Evolutionary conservation across 352 stramenopile genomes (phyloP).

Genomic region (Phytophthora citrophthora): DNA sequence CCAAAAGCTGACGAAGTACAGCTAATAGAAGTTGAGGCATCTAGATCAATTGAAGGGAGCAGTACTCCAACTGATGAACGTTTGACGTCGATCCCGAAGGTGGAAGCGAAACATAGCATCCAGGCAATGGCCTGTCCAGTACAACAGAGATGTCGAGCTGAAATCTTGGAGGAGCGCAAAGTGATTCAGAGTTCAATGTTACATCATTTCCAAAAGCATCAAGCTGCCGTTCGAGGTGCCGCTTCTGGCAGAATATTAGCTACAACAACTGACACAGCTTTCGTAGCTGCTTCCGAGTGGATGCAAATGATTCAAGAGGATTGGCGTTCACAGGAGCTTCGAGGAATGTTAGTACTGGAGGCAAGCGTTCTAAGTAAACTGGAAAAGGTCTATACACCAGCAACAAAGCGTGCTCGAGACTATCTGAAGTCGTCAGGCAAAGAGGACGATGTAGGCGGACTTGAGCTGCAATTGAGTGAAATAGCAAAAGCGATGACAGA

Average conservation of each 20-base stretch:
- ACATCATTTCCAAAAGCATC: constrained; percentile 54
- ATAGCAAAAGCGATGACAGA: constrained; percentile 39
- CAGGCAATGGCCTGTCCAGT: not conserved
- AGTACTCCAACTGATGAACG: not conserved
- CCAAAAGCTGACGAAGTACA: not conserved
- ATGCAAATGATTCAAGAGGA: constrained; percentile 64
- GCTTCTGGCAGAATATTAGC: constrained; percentile 18
- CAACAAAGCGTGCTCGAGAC: constrained; percentile 23
- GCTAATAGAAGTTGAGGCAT: not conserved
- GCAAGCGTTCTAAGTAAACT: constrained; percentile 38
- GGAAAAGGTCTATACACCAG: constrained; percentile 25
- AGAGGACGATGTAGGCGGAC: not conserved
- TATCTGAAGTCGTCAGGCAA: constrained; percentile 3
- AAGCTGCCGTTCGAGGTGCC: constrained; percentile 34
- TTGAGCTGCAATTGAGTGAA: constrained; percentile 37
- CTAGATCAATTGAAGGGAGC: not conserved
- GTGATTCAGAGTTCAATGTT: constrained; percentile 11
- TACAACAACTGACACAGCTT: not conserved
- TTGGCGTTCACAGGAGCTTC: constrained; percentile 41
- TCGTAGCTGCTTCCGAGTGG: constrained; percentile 42
- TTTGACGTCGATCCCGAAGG: not conserved
- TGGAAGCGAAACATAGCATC: not conserved
- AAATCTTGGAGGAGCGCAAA: constrained; percentile 9
- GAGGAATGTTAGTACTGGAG: constrained; percentile 56
- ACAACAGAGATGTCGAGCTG: constrained; percentile 3